Evolutionary conservation across 208 protist genomes (phyloP), one percentile per base, ranked within the genome.

Genomic region (Trypanosoma theileri): DNA sequence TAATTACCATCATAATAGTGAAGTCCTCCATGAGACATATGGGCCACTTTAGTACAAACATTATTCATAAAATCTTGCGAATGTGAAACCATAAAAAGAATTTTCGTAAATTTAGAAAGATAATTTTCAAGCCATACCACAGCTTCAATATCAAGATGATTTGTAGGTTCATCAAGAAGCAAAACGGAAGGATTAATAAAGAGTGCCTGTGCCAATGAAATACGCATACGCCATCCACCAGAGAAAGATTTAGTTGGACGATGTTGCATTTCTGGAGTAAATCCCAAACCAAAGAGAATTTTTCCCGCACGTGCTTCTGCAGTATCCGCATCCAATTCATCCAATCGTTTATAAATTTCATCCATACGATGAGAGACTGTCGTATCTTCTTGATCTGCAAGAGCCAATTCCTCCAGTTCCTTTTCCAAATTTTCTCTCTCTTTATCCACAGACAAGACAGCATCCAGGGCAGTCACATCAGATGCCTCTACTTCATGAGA

Each of bases 141-240:
- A 17, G 97, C 94, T 79, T 98, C 95, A 45, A 98, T 95, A 77
- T 98, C 94, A 81, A 98, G 76, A 81, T 98, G 96, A 78, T 99
- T 99, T 17, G 98, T 99, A 17, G 97, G 98, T 83, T 99, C 98
- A 66, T 99, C 98, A 19, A 99, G 89, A n/a, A 99, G 72, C 9
- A 99, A 78, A 26, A 98, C 75, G 0, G 92, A 93, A 28, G 97
- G 97, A 70, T 86, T 82, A 41, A 98, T 88, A 75, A 99, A 99
- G 19, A 99, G 88, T 4, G 96, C 97, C 70, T 95, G 91, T 1
- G 97, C 96, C 7, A 99, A 88, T 16, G 97, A 96, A 52, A 99
- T 95, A 52, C 98, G 92, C 98, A 99, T 99, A 52, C 98, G 82
- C 97, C 98, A 99, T 50, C 98, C 98, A 81, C 98, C 98, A 46